phyloP scores from a whole-genome alignment of 1,139 yeast genomes.

The Sugiyamaella neomexicana region DNA sequence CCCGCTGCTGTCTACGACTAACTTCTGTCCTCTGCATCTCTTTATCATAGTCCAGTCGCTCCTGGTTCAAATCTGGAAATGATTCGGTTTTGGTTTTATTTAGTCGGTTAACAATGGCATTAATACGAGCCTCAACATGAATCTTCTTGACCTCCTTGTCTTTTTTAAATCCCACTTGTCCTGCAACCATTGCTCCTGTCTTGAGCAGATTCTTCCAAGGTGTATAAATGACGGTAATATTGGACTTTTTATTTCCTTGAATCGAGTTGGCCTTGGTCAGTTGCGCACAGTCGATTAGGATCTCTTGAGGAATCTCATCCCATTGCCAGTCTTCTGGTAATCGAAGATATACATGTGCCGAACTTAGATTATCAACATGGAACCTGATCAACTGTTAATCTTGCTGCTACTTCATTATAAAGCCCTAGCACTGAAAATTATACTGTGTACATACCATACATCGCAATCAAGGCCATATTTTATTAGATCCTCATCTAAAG shows the following conservation, averaged over 20 bases:
- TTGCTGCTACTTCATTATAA: no score
- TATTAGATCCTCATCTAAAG: slow-evolving; percentile 60
- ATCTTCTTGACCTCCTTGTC: slow-evolving; percentile 58
- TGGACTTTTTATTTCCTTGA: slow-evolving; percentile 71
- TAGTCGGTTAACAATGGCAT: slow-evolving; percentile 62
- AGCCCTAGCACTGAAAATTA: background rate
- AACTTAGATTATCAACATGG: slow-evolving; percentile 76
- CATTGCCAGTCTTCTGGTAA: slow-evolving; percentile 47
- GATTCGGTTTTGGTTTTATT: slow-evolving; percentile 65
- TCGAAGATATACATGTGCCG: slow-evolving; percentile 79
- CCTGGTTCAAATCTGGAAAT: slow-evolving; percentile 50
- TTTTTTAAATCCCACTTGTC: slow-evolving; percentile 72
- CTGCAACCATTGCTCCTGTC: slow-evolving; percentile 76
- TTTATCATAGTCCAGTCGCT: slow-evolving; percentile 43
- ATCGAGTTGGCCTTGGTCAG: slow-evolving; percentile 79
- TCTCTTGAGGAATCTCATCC: slow-evolving; percentile 53
- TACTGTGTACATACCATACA: slow-evolving; percentile 51
- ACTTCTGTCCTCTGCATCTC: slow-evolving; percentile 39
- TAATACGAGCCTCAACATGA: slow-evolving; percentile 59
- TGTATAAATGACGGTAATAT: slow-evolving; percentile 69
- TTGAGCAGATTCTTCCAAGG: slow-evolving; percentile 74
- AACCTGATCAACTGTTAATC: slow-evolving; percentile 44
- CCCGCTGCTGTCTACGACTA: slow-evolving; percentile 41
- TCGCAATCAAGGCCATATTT: slow-evolving; percentile 68
- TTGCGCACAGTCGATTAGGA: slow-evolving; percentile 66